Conservation (phyloP, 108 stramenopile genomes). For the Phaeodactylum tricornutum region DNA sequence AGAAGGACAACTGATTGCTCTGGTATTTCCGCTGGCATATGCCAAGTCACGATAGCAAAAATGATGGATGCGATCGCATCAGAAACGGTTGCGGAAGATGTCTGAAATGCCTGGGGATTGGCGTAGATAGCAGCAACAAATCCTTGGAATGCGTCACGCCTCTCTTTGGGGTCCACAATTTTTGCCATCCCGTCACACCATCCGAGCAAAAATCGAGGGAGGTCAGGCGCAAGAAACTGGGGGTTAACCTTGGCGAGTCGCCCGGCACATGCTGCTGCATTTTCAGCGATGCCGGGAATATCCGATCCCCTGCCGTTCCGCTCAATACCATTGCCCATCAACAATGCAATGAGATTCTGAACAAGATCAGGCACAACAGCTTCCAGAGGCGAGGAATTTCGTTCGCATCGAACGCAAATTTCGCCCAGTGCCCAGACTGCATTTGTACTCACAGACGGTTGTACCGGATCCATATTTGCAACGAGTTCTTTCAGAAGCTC, state of each 20-base stretch:
- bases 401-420: slow-evolving; percentile 70
- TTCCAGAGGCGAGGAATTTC: slow-evolving; percentile 44
- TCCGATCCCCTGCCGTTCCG: slow-evolving; percentile 19
- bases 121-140: slow-evolving; percentile 52
- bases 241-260: slow-evolving; percentile 77
- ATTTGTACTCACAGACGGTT: slow-evolving; percentile 74
- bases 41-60: slow-evolving; percentile 70
- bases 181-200: slow-evolving; percentile 74
- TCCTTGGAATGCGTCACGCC: slow-evolving; percentile 70
- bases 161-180: slow-evolving; percentile 51
- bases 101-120: slow-evolving; percentile 66
- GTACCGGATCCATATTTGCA: slow-evolving; percentile 38
- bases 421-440: slow-evolving; percentile 91
- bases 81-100: slow-evolving; percentile 18
- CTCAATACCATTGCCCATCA: slow-evolving; percentile 68
- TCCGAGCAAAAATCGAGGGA: slow-evolving; percentile 66
- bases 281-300: slow-evolving; percentile 74
- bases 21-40: slow-evolving; percentile 27
- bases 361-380: slow-evolving; percentile 53
- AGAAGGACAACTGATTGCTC: slow-evolving; percentile 8
- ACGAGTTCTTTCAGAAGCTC: slow-evolving; percentile 53
- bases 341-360: slow-evolving; percentile 53
- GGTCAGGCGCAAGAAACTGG: slow-evolving; percentile 68
- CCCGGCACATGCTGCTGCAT: slow-evolving; percentile 81
- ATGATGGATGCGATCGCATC: slow-evolving; percentile 50